Evolutionary conservation across 1,284 basidiomycete species (phyloP).

Genomic region (Ustilago shanxiensis): DNA sequence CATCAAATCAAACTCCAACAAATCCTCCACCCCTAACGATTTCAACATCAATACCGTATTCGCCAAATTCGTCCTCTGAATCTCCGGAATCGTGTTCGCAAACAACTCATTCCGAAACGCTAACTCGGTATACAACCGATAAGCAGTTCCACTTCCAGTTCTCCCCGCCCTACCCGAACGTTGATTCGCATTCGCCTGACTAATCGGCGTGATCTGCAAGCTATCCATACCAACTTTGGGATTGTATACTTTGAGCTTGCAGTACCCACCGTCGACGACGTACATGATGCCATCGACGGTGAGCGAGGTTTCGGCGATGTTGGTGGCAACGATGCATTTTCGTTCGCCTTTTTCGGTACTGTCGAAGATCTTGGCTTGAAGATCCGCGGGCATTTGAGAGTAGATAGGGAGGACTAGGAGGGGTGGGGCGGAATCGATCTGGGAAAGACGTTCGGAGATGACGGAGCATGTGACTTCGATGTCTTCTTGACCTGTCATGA

Average conservation of each 20-base stretch:
- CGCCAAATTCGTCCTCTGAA: constrained; percentile 95
- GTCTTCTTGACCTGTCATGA: constrained; percentile 99
- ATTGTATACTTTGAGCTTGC: constrained; percentile 98
- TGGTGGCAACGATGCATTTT: constrained; percentile 98
- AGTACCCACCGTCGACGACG: constrained; percentile 96
- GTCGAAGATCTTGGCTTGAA: constrained; percentile 98
- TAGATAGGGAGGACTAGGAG: constrained; percentile 95
- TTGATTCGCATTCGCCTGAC: constrained; percentile 94
- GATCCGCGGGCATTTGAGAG: constrained; percentile 98
- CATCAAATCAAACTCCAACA: constrained; percentile 99
- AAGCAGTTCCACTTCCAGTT: constrained; percentile 87
- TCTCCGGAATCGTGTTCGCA: constrained; percentile 96
- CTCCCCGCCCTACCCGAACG: constrained; percentile 94
- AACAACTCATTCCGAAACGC: constrained; percentile 96
- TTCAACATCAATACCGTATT: constrained; percentile 96
- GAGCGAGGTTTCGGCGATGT: constrained; percentile 97
- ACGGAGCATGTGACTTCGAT: constrained; percentile 77
- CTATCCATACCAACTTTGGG: constrained; percentile 99
- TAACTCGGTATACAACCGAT: constrained; percentile 96
- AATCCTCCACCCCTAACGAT: constrained; percentile 91
- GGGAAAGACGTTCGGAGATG: constrained; percentile 82
- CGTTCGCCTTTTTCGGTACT: constrained; percentile 92
- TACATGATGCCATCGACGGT: constrained; percentile 96
- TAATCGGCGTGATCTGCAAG: constrained; percentile 95
- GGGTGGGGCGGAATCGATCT: constrained; percentile 88